These are phyloP conservation scores for Melanogaster broomeanus DNA, from an alignment of 768 basidiomycete genomes.

Conservation along the genomic window DNA sequence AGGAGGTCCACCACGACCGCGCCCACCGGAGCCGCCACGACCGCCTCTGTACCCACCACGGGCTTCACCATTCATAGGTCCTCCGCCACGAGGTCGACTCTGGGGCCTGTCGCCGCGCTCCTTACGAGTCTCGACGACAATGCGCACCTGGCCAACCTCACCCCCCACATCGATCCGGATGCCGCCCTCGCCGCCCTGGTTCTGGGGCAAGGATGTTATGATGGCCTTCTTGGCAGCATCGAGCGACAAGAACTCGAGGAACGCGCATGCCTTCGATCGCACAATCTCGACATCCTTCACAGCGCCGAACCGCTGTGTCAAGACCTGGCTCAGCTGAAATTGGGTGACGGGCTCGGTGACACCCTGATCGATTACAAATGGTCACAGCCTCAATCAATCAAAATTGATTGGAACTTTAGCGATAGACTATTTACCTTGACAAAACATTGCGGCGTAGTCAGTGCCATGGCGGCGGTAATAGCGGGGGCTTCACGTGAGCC, in stretches of 20 bases:
- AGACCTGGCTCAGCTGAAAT: conserved; percentile 45
- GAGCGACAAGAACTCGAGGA: conserved; percentile 81
- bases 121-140: conserved; percentile 87
- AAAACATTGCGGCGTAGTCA: conserved; percentile 82
- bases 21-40: conserved; percentile 43
- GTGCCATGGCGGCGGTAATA: conserved; percentile 55
- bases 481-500: conserved; percentile 45
- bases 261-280: conserved; percentile 86
- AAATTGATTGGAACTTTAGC: background rate
- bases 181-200: conserved; percentile 87
- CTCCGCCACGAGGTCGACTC: conserved; percentile 61
- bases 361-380: conserved; percentile 44
- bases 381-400: conserved; percentile 2
- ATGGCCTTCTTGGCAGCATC: conserved; percentile 90
- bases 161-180: conserved; percentile 72
- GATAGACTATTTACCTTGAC: conserved; percentile 67
- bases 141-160: conserved; percentile 50
- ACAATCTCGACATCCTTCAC: conserved; percentile 91
- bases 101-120: conserved; percentile 83
- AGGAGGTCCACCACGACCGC: conserved; percentile 41
- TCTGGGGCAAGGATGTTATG: conserved; percentile 59
- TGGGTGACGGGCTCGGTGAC: conserved; percentile 69
- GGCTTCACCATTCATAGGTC: conserved; percentile 48
- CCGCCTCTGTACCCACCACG: conserved; percentile 51
- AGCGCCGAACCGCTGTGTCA: conserved; percentile 70